Evolutionary conservation across 768 basidiomycete genomes (phyloP), one percentile per base, ranked within the genome.

Genomic region (Serpula lacrymans): DNA sequence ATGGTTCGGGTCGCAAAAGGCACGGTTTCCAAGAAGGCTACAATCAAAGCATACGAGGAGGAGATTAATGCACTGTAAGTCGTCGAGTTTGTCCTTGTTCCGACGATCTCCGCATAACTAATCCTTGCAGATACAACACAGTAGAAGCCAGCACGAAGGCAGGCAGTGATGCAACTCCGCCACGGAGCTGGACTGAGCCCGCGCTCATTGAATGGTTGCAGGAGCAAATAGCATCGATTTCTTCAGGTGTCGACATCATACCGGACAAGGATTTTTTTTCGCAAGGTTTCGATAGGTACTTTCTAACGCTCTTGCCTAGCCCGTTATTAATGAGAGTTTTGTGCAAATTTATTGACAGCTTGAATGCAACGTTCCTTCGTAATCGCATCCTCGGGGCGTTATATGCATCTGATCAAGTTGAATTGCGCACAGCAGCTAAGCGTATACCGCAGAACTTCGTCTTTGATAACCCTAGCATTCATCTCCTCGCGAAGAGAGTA

Each of bases 1-100:
- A 48, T 78, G 20, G 50, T 54, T 9, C 62, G 68, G 30, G 57
- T 73, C 1, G 59, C 53, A 1, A 64, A 64, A 30, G 62, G 54
- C 2, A 60, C 50, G 4, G 43, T 56, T 4, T 49, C 44, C 26
- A 42, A 45, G 21, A 49, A 56, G 17, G 45, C 24, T 0, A 39
- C 47, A 0, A 12, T 59, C 10, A 45, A 55, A 2, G 47, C n/a
- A 12, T 63, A 63, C n/a, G 40, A 45, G 23, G 4, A 43, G 1
- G 57, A 63, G 37, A 61, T 64, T 14, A 42, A 51, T 9, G 28
- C 16, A 0, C 26, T 60, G 42, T 64, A 51, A 42, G 47, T 42
- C 18, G 14, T 48, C 24, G 41, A 36, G 4, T 29, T 9, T 1
- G 26, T 17, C 31, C 38, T 38, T 6, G 39, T 23, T 12, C 36